Base-by-base conservation (phyloP, 345 rosid species). In the Murraya paniculata region DNA sequence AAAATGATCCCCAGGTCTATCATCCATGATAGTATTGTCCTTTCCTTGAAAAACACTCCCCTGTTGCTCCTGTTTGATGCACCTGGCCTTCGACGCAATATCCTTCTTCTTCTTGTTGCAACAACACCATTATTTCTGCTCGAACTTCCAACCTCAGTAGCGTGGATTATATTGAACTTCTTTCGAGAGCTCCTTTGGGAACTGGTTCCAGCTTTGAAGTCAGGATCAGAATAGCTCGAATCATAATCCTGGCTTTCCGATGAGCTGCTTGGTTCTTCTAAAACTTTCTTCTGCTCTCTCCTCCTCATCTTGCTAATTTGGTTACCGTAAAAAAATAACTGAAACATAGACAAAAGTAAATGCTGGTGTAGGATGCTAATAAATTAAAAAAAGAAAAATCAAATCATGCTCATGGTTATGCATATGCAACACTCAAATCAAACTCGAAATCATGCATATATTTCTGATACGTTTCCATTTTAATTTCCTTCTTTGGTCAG, bases 21-120 rank as follows among this genome's bases (percentile, higher is more conserved):
- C 68, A 81, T 19, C 86, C 83, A 81, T 18, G 86, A 75, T 6
- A 81, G 0, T 1, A 81, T 14, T 2, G 81, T 79, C 67, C 53
- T 83, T 22, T 61, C 59, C 4, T 21, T 16, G 2, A 2, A 6
- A 6, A 1, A 3, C 22, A 19, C 41, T 39, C 48, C 72, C 18
- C 58, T 14, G 57, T 18, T 68, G 18, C 1, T 25, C 50, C 53
- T 33, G 19, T 55, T 55, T 31, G 74, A 55, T 19, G 18, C 2
- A 28, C 53, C 38, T 21, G 64, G 31, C 10, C 30, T 70, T 28
- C 22, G 58, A 48, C 8, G 25, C 25, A 2, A 18, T 14, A 18
- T 18, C 14, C 38, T 27, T 31, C 73, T 70, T 28, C 21, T 45
- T 45, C 5, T 45, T 45, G 18, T 45, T 11, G 16, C 35, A 67